These are phyloP conservation scores for Zasmidium cellare DNA, from an alignment of 2,329 filamentous ascomycete genomes.

Conservation along the genomic window DNA sequence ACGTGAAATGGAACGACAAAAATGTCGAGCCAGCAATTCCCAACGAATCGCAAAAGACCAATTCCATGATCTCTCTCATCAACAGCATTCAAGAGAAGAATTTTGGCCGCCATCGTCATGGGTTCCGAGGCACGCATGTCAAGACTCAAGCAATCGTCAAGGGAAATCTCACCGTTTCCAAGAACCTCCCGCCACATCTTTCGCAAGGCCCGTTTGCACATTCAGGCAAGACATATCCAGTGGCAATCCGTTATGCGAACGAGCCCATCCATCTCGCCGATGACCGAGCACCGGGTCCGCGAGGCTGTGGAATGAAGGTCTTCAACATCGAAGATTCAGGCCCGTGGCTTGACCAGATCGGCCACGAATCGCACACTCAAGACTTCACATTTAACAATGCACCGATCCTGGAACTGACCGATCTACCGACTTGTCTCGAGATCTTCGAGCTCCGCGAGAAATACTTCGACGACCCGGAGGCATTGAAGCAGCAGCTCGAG, in stretches of 20 bases:
- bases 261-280: conserved; percentile 37
- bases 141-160: conserved; percentile 52
- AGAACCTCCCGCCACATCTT: conserved; percentile 46
- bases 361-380: conserved; percentile 39
- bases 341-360: conserved; percentile 38
- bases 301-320: conserved; percentile 52
- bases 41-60: conserved; percentile 45
- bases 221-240: conserved; percentile 30
- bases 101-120: conserved; percentile 44
- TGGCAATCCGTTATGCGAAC: conserved; percentile 39
- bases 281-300: conserved; percentile 46
- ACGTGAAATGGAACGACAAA: conserved; percentile 17
- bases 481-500: conserved; percentile 31
- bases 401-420: conserved; percentile 48
- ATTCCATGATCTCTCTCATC: conserved; percentile 48
- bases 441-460: conserved; percentile 41
- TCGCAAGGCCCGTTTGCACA: conserved; percentile 44
- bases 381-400: conserved; percentile 54
- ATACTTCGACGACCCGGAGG: conserved; percentile 34
- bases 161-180: conserved; percentile 45
- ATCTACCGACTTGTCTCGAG: conserved; percentile 47
- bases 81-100: conserved; percentile 48
- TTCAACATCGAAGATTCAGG: conserved; percentile 47
- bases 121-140: conserved; percentile 45
- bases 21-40: conserved; percentile 43